Evolutionary conservation across 495 filamentous ascomycete species (phyloP).

Genomic region (Polyplosphaeria fusca): DNA sequence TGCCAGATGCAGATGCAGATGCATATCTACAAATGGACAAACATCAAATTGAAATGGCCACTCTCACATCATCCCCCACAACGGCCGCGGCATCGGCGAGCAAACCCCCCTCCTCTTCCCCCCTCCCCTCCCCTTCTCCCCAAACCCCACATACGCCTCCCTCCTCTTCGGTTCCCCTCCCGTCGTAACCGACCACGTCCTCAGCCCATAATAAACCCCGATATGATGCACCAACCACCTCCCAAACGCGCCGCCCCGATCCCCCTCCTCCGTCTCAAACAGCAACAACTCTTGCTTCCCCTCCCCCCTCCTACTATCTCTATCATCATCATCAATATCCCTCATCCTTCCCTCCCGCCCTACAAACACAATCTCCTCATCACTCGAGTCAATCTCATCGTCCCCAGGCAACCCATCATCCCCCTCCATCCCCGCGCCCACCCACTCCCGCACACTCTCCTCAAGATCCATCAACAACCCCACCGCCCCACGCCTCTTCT

Average conservation of each 20-base stretch:
- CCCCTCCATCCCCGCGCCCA: conserved; percentile 41
- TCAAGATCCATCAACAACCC: conserved; percentile 42
- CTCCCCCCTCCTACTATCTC: conserved; percentile 30
- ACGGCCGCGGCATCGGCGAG: conserved; percentile 16
- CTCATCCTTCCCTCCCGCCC: conserved; percentile 69
- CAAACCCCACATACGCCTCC: conserved; percentile 86
- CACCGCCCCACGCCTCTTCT: conserved; percentile 63
- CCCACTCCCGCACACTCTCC: conserved; percentile 38
- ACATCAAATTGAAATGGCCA: conserved; percentile 1
- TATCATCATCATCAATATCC: conserved; percentile 50
- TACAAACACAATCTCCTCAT: conserved; percentile 93
- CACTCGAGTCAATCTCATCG: conserved; percentile 53
- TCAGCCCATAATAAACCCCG: conserved; percentile 86
- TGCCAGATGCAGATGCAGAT: not conserved
- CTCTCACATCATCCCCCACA: conserved; percentile 23
- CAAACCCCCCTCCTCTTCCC: not conserved
- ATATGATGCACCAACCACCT: conserved; percentile 94
- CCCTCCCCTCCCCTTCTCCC: conserved; percentile 31
- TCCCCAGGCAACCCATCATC: conserved; percentile 46
- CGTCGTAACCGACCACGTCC: conserved; percentile 75
- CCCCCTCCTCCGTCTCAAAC: conserved; percentile 70
- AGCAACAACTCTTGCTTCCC: conserved; percentile 60
- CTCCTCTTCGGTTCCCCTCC: conserved; percentile 73
- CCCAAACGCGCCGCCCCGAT: conserved; percentile 76
- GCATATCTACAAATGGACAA: not conserved